Percentiles rank a stretch among this genome's conserved stretches.
Conservation (phyloP, 352 stramenopile species). For the Phytopythium vexans region DNA sequence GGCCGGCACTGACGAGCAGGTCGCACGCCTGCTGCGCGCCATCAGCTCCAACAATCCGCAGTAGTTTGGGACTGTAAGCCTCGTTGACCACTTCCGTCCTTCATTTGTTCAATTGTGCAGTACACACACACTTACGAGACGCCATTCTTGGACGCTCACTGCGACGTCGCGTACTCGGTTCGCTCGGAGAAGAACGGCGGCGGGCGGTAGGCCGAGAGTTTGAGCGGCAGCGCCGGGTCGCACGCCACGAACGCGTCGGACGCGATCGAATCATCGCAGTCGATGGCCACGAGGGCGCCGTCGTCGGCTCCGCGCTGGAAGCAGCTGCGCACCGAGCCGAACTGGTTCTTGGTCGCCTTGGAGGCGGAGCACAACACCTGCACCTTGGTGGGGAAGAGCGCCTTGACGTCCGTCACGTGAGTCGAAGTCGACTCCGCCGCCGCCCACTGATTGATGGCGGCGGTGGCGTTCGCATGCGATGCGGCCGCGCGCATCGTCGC, state of each 20-base stretch:
- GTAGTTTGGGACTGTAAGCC: constrained; percentile 7
- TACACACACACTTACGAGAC: too few relatives aligned
- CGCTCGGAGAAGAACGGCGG: neutral
- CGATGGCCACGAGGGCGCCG: constrained; percentile 14
- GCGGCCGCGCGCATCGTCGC: constrained; percentile 19
- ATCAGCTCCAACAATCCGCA: constrained; percentile 58
- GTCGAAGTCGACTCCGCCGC: constrained; percentile 11
- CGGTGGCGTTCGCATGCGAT: constrained; percentile 13
- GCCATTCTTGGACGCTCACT: too few relatives aligned
- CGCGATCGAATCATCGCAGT: constrained; percentile 15
- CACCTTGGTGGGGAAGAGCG: constrained; percentile 31
- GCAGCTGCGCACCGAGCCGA: constrained; percentile 39
- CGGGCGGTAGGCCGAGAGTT: constrained; percentile 4
- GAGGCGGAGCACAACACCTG: constrained; percentile 38
- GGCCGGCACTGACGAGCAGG: constrained; percentile 46
- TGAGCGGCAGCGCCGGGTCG: constrained; percentile 14
- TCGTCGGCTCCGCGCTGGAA: constrained; percentile 19
- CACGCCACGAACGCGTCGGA: constrained; percentile 23
- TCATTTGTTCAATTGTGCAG: too few relatives aligned
- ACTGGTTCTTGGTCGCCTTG: constrained; percentile 16
- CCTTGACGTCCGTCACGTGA: constrained; percentile 23
- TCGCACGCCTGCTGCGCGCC: constrained; percentile 42
- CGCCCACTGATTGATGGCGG: constrained; percentile 31
- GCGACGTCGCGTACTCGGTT: too few relatives aligned
- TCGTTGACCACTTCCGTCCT: too few relatives aligned